Conservation (phyloP, 2,329 filamentous ascomycete species). For the Colletotrichum sp. region DNA sequence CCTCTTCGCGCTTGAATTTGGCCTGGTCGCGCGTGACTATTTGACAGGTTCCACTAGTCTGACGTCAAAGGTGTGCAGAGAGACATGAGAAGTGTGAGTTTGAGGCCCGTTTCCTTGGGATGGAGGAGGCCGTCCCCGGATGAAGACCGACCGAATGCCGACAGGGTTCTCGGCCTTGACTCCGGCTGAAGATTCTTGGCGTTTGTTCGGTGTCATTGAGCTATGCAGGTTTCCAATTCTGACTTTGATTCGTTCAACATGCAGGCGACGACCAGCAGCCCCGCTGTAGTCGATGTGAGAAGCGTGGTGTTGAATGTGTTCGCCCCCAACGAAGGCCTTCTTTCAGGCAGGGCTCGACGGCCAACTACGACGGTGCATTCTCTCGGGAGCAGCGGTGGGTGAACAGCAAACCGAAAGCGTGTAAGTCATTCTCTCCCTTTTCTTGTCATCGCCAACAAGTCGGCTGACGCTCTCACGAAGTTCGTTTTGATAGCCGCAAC, state of each 20-base stretch:
- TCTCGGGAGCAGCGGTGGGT: constrained; percentile 41
- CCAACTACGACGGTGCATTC: constrained; percentile 28
- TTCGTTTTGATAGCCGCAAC: constrained; percentile 9
- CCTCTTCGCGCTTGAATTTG: background rate
- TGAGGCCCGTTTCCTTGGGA: background rate
- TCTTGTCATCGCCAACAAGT: background rate
- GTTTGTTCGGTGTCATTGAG: fast-evolving
- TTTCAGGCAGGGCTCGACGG: constrained; percentile 39
- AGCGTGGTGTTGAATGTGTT: constrained; percentile 36
- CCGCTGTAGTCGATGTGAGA: constrained; percentile 37
- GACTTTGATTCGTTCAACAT: background rate
- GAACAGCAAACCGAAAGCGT: constrained; percentile 36
- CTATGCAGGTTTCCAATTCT: background rate
- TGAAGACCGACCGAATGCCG: background rate
- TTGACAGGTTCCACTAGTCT: background rate
- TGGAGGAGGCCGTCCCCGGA: background rate
- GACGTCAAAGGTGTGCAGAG: constrained; percentile 20
- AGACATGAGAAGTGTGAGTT: constrained; percentile 30
- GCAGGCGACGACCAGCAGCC: constrained; percentile 43
- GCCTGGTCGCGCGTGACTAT: background rate
- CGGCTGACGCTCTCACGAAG: background rate
- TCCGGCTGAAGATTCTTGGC: background rate
- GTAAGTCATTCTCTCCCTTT: constrained; percentile 25
- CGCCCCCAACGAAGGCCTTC: constrained; percentile 39
- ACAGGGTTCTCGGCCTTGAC: background rate